A percentile compares a stretch with the other conserved stretches of the same genome.
Evolutionary conservation across 2,329 filamentous ascomycete genomes (phyloP).

Genomic region (Alternaria arborescens): DNA sequence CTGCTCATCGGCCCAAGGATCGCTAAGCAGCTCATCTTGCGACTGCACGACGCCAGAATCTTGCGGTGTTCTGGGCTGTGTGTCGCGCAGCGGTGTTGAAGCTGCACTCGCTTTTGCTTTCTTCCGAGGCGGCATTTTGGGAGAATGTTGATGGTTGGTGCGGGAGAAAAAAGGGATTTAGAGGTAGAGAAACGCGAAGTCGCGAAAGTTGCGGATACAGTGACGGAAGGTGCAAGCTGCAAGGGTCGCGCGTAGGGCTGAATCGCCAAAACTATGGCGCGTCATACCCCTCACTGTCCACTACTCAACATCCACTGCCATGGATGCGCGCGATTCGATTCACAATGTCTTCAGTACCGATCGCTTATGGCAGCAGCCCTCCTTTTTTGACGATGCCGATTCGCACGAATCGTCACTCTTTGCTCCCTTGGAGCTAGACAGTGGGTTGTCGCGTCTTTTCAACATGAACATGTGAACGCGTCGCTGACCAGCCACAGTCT

Average conservation of each 20-base stretch:
- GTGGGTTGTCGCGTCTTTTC: conserved; percentile 42
- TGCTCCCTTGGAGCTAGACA: conserved; percentile 46
- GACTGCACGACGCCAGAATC: conserved; percentile 54
- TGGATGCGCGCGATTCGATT: conserved; percentile 53
- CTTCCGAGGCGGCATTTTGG: conserved; percentile 73
- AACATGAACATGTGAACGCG: conserved; percentile 19
- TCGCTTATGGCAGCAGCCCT: conserved; percentile 67
- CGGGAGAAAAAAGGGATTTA: not conserved
- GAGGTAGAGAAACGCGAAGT: conserved; percentile 1
- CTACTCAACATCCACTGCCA: conserved; percentile 16
- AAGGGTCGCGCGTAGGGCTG: conserved; percentile 41
- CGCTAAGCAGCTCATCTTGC: conserved; percentile 68
- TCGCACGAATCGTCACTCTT: conserved; percentile 43
- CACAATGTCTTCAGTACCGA: conserved; percentile 70
- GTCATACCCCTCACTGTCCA: conserved; percentile 39
- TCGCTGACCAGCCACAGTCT: conserved; percentile 38
- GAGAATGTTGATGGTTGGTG: not conserved
- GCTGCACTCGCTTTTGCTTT: conserved; percentile 67
- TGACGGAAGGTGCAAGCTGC: conserved; percentile 19
- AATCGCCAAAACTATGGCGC: conserved; percentile 34
- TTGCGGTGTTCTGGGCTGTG: conserved; percentile 53
- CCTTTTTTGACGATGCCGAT: conserved; percentile 48
- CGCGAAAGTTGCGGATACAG: conserved; percentile 19
- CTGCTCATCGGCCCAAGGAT: conserved; percentile 95
- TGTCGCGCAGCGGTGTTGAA: conserved; percentile 61